Percentiles rank a stretch among this genome's conserved stretches.
These are phyloP conservation scores for Boletus subcaerulescens DNA, from an alignment of 768 basidiomycete species.

Conservation along the genomic window DNA sequence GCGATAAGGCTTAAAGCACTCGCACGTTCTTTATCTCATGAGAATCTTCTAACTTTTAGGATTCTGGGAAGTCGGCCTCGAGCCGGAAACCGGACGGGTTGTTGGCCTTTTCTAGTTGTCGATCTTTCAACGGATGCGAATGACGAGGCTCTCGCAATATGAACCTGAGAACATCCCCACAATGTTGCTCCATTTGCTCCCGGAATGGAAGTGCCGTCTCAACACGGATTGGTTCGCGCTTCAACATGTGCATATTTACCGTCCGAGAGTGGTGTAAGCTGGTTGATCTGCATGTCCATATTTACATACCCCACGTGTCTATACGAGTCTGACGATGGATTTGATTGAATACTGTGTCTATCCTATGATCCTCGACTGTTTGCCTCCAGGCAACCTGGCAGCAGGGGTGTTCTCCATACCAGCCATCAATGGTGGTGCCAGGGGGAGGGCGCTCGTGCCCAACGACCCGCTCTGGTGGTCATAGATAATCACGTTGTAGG, in stretches of 20 bases:
- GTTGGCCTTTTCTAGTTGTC: constrained; percentile 73
- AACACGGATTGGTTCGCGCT: constrained; percentile 39
- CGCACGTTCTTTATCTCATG: constrained; percentile 9
- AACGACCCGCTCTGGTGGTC: constrained; percentile 56
- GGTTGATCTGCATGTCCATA: constrained; percentile 7
- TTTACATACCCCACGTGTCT: constrained; percentile 5
- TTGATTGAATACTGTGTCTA: neutral
- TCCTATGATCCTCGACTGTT: constrained; percentile 1
- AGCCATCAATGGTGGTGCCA: constrained; percentile 1
- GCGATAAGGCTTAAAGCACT: constrained; percentile 9
- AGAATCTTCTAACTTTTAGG: constrained; percentile 39
- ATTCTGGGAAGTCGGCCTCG: constrained; percentile 89
- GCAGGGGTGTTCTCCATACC: constrained; percentile 2
- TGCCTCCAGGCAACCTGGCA: constrained; percentile 38
- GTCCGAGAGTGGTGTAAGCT: constrained; percentile 11
- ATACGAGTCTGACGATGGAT: neutral
- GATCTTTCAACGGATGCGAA: constrained; percentile 17
- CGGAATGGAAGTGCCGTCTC: constrained; percentile 30
- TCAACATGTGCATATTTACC: constrained; percentile 36
- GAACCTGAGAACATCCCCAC: constrained; percentile 18
- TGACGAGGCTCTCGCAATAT: neutral
- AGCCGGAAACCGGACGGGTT: constrained; percentile 75
- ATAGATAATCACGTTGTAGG: constrained; percentile 56
- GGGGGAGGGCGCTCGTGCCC: constrained; percentile 18
- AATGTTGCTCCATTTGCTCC: constrained; percentile 15